Evolutionary conservation across 2,329 filamentous ascomycete genomes (phyloP), one percentile per base, ranked within the genome.

Genomic region (Colletotrichum phormii): DNA sequence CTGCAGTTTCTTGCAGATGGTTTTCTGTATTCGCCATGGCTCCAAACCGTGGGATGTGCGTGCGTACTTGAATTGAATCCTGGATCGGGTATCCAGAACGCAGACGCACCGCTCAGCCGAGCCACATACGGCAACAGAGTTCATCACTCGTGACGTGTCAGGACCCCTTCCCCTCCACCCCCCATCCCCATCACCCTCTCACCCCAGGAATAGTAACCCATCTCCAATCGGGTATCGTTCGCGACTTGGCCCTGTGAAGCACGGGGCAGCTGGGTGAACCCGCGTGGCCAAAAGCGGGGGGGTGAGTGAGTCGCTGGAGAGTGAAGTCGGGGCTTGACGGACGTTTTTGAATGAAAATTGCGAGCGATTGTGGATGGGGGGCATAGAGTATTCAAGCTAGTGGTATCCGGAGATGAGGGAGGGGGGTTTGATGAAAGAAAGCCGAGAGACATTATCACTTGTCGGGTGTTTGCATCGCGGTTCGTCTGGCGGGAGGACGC

Each of bases 161-260:
- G n/a, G 18, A 15, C 51, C 66, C 15, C 7, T 11, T 4, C 26
- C 42, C 49, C n/a, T n/a, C n/a, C n/a, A n/a, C n/a, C 35, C 37
- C 26, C 26, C 37, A 18, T 42, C 15, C 37, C 37, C 37, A 5
- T 4, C 26, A 29, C 26, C 24, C 24, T 26, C 24, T 29, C 26
- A 29, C 15, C 37, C 37, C 37, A 42, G 37, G 15, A 42, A 42
- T 42, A 18, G 13, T 42, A 42, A 18, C 18, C 37, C 37, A 42
- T 42, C 37, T 42, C 37, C 37, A 42, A 42, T 42, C 37, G 37
- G 37, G 67, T 29, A 57, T 37, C 22, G 35, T 69, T 69, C 61
- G 53, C 61, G 67, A 69, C 49, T 37, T 58, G n/a, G 55, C 54
- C 64, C 18, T 26, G 37, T 42, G 33, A 61, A 24, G 58, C 24